Conservation (phyloP, 176 grass and related monocot species). For the Pontederia paniculata region DNA sequence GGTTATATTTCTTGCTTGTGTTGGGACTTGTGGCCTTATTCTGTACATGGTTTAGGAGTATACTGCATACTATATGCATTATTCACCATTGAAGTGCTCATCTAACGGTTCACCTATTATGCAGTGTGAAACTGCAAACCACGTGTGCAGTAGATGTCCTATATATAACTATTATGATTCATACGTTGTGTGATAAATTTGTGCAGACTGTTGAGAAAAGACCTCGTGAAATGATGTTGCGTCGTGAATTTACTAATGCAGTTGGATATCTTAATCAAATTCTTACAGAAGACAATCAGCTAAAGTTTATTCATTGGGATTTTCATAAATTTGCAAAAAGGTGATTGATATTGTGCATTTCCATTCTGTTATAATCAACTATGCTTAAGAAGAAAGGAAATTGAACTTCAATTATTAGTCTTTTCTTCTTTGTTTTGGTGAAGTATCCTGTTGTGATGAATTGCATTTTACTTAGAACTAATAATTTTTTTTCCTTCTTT, state of each 20-base stretch:
- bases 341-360: slow-evolving; percentile 9
- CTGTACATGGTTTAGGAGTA: too few species aligned
- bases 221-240: slow-evolving; percentile 98
- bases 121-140: too few species aligned
- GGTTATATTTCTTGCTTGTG: too few species aligned
- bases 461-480: slow-evolving; percentile 21
- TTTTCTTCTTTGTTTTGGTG: slow-evolving; percentile 16
- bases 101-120: too few species aligned
- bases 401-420: not conserved
- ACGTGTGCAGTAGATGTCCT: too few species aligned
- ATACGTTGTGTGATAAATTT: not conserved
- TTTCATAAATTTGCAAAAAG: slow-evolving; percentile 99
- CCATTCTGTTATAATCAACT: not conserved
- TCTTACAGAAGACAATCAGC: slow-evolving; percentile 71
- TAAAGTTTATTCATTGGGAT: slow-evolving; percentile 98
- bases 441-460: slow-evolving; percentile 3
- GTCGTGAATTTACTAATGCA: slow-evolving; percentile 79
- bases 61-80: too few species aligned
- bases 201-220: slow-evolving; percentile 98
- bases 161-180: too few species aligned
- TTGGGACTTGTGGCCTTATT: too few species aligned
- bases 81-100: too few species aligned
- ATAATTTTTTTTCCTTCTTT: slow-evolving; percentile 15
- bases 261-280: slow-evolving; percentile 97
- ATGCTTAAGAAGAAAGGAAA: too few species aligned